These are phyloP conservation scores for Talaromyces albobiverticillius DNA, from an alignment of 2,329 filamentous ascomycete genomes.

Conservation along the genomic window DNA sequence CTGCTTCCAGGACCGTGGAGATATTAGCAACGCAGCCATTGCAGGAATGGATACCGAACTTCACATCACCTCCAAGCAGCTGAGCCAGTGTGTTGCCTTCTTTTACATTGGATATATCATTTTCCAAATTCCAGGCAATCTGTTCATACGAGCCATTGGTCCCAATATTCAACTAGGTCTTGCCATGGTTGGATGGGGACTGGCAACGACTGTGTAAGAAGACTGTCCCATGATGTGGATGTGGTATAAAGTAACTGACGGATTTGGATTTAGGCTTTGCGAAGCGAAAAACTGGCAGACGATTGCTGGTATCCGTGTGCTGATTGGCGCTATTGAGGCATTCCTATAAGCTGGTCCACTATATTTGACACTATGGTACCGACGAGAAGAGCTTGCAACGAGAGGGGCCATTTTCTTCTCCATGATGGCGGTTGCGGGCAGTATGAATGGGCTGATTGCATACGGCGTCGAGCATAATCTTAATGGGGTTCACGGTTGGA, in stretches of 20 bases:
- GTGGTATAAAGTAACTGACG: too few species aligned
- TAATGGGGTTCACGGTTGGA: constrained; percentile 4
- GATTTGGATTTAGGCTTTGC: neutral
- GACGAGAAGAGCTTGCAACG: constrained; percentile 15
- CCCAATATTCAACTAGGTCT: neutral
- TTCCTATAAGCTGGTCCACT: constrained; percentile 38
- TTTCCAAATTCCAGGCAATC: neutral
- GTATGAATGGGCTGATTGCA: constrained; percentile 19
- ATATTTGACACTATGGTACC: constrained; percentile 8
- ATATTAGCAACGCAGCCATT: constrained; percentile 4
- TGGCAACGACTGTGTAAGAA: neutral
- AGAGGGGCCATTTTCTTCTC: constrained; percentile 20
- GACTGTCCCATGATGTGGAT: too few species aligned
- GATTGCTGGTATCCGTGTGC: neutral
- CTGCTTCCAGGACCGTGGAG: constrained; percentile 1
- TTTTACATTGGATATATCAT: constrained; percentile 8
- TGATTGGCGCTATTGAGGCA: constrained; percentile 2
- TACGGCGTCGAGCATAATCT: constrained; percentile 17
- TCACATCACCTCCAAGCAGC: neutral
- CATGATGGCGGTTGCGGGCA: constrained; percentile 18
- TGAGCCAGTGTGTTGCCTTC: constrained; percentile 3
- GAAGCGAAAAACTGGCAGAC: neutral
- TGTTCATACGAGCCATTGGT: neutral
- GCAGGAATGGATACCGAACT: neutral
- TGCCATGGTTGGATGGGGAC: constrained; percentile 3